Conservation (phyloP, 192 early-diverging fungal genomes). For the Coemansia sp. region DNA sequence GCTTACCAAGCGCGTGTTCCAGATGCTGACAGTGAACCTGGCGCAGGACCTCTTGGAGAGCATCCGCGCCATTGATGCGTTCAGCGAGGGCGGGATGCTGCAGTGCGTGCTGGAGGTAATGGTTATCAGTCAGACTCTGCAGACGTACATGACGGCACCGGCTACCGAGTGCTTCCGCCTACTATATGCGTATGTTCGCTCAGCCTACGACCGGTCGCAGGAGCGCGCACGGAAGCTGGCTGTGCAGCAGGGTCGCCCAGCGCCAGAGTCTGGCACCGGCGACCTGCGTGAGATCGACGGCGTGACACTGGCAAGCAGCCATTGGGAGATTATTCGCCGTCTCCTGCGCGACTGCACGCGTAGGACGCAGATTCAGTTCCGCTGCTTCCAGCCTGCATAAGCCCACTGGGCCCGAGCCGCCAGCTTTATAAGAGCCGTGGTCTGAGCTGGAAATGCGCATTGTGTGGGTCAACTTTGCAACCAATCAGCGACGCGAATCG, state of each 20-base stretch:
- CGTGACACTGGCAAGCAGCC: conserved; percentile 28
- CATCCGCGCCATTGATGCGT: conserved; percentile 78
- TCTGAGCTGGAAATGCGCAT: neutral
- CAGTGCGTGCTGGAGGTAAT: conserved; percentile 93
- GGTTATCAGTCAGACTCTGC: conserved; percentile 82
- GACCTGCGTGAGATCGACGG: conserved; percentile 29
- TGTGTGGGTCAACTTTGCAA: neutral
- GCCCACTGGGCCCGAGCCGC: neutral
- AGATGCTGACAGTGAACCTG: conserved; percentile 69
- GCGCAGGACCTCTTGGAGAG: conserved; percentile 76
- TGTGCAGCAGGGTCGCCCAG: conserved; percentile 28
- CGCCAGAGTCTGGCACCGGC: conserved; percentile 26
- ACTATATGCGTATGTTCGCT: conserved; percentile 75
- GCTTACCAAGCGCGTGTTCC: conserved; percentile 75
- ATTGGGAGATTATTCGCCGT: conserved; percentile 53
- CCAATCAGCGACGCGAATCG: conserved; percentile 10
- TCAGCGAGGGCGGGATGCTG: conserved; percentile 89
- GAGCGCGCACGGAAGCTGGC: conserved; percentile 41
- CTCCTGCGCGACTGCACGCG: conserved; percentile 59
- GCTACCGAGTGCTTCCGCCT: conserved; percentile 69
- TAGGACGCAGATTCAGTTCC: conserved; percentile 66
- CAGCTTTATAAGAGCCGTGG: no score
- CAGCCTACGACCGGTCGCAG: conserved; percentile 56
- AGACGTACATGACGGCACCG: conserved; percentile 68
- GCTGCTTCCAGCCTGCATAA: conserved; percentile 57